Conservation (phyloP, 768 basidiomycete genomes). For the Suillus lakei region DNA sequence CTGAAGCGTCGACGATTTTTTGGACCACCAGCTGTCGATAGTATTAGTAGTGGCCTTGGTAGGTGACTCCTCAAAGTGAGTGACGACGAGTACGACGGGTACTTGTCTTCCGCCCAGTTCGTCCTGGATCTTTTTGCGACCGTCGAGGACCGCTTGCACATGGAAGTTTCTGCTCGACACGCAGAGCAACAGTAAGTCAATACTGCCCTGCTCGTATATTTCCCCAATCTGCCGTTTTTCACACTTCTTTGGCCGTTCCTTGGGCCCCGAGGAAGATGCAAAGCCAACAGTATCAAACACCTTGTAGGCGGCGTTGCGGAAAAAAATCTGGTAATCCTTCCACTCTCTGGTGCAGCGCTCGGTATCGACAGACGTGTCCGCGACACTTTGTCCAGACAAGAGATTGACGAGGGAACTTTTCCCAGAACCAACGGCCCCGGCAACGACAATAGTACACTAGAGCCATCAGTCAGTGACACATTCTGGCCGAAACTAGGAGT, state of each 20-base stretch:
- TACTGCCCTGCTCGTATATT: not conserved
- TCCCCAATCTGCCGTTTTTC: not conserved
- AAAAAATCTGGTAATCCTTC: slow-evolving; percentile 17
- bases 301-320: slow-evolving; percentile 4
- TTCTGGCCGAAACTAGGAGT: not conserved
- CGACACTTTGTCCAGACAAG: slow-evolving; percentile 30
- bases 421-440: slow-evolving; percentile 35
- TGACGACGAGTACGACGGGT: not conserved
- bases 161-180: not conserved
- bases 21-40: not conserved
- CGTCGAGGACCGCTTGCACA: not conserved
- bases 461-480: not conserved
- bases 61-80: not conserved
- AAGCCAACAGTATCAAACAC: not conserved
- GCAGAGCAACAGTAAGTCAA: not conserved
- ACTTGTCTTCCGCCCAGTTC: not conserved
- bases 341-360: slow-evolving; percentile 17
- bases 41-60: too few species aligned
- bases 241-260: not conserved
- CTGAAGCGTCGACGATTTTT: not conserved
- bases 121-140: not conserved
- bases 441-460: slow-evolving; percentile 19
- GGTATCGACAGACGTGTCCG: slow-evolving; percentile 29
- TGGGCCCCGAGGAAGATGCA: not conserved
- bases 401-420: slow-evolving; percentile 49